phyloP scores from a whole-genome alignment of 176 grass and related monocot genomes.

The Olyra latifolia region DNA sequence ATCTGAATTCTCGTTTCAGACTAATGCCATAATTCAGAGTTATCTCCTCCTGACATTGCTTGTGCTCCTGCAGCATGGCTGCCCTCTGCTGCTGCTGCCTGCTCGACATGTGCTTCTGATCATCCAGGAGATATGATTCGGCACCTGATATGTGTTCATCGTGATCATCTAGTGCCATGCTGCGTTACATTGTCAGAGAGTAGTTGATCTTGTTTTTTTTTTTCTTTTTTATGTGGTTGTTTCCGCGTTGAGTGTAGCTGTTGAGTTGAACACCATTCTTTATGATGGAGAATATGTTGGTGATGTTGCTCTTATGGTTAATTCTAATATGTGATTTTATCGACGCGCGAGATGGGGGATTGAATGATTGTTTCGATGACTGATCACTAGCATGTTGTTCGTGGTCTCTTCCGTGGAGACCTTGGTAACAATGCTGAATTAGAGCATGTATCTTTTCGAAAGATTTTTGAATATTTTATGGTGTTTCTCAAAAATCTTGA shows the following conservation, averaged over 20 bases:
- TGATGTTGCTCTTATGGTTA: background rate
- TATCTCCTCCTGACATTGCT: background rate
- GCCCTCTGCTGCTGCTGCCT: constrained; percentile 53
- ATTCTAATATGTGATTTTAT: background rate
- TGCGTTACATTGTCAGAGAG: background rate
- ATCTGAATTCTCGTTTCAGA: background rate
- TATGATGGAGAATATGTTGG: background rate
- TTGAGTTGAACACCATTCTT: background rate
- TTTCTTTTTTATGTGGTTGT: background rate
- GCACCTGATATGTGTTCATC: background rate
- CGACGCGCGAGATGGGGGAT: background rate
- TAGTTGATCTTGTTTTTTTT: background rate
- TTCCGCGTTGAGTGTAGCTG: background rate
- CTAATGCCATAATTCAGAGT: too few species aligned
- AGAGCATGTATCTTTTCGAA: too few species aligned
- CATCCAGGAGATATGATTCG: background rate
- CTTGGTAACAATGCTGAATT: too few species aligned
- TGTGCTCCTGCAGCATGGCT: constrained; percentile 18
- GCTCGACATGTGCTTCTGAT: constrained; percentile 44
- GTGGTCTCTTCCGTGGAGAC: background rate
- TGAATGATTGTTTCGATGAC: background rate
- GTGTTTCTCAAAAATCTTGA: too few species aligned
- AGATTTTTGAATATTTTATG: too few species aligned
- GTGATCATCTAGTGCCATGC: background rate
- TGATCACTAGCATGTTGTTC: background rate